Evolutionary conservation across 345 rosid genomes (phyloP).

Genomic region (Syzygium aromaticum): DNA sequence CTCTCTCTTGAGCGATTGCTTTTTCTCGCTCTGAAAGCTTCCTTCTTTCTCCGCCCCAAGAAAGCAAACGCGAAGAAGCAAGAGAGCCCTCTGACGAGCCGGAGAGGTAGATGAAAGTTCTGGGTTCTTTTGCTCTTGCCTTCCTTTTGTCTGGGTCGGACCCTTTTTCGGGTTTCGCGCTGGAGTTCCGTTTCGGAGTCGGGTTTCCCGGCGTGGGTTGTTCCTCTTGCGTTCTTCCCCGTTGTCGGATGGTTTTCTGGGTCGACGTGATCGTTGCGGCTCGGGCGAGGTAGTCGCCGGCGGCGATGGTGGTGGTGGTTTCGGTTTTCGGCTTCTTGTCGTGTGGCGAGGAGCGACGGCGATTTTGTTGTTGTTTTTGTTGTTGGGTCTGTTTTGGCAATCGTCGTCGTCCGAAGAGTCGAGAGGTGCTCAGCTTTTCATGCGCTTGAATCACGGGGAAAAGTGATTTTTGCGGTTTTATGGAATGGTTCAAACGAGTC

Average conservation of each 20-base stretch:
- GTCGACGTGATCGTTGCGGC: neutral
- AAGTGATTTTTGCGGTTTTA: conserved; percentile 15
- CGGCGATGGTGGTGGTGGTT: neutral
- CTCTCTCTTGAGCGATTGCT: neutral
- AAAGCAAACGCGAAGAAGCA: neutral
- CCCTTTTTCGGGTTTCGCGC: neutral
- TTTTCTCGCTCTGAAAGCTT: conserved; percentile 4
- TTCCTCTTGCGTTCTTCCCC: neutral
- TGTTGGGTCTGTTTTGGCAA: neutral
- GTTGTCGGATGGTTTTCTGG: neutral
- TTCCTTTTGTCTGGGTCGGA: neutral
- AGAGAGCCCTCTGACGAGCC: neutral
- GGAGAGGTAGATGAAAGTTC: neutral
- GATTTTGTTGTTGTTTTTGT: neutral
- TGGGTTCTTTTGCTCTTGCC: neutral
- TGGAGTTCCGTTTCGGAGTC: neutral
- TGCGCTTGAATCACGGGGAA: conserved; percentile 33
- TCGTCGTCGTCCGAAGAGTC: neutral
- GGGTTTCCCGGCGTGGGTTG: neutral
- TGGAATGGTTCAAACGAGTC: conserved; percentile 19
- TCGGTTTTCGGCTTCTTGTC: neutral
- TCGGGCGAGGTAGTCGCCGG: neutral
- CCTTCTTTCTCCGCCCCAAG: neutral
- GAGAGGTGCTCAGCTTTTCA: conserved; percentile 14
- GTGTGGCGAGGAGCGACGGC: neutral